Base-by-base conservation (phyloP, 1,139 yeast species). In the Blastobotrys arbuscula region DNA sequence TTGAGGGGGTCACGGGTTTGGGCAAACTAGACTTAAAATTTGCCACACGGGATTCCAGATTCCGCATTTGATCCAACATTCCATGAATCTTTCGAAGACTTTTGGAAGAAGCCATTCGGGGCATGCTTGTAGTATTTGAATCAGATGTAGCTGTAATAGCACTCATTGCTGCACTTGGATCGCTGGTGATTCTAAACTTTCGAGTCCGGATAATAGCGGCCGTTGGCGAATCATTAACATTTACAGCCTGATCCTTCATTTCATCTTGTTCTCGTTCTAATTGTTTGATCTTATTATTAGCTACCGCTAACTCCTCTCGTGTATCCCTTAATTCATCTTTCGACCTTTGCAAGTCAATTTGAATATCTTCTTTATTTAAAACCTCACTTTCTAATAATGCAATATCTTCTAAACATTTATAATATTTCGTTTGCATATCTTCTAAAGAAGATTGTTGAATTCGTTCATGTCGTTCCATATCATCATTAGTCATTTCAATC, bases 401-500 rank as follows among this genome's bases (percentile, higher is more conserved):
- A 36, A 66, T 57, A 45, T 61, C 57, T 42, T 67, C 71, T 43
- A 67, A 42, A 3, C 65, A 47, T 19, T 55, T 55, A 42, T 65
- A 61, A 50, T 67, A 66, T 42, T 59, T 59, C 39, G 51, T 52
- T 48, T 65, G 68, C 41, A 66, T 53, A 30, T 66, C 66, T 24
- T 59, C 62, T 28, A 65, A 52, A 3, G 70, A 59, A 9, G 63
- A 55, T 47, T 63, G 54, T 5, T 64, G 59, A 40, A 64, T 64
- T 39, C 66, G 56, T 28, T 64, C 71, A 20, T 58, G 61, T 18
- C 65, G 60, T 51, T 68, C 72, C 63, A 69, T 63, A 47, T 68
- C 70, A 50, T 68, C 72, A 48, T 68, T 67, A 31, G 60, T 65
- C 60, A 65, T 63, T 52, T 68, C 72, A 9, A 66, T 65, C 35